phyloP scores from a whole-genome alignment of 345 rosid genomes.

The Mangifera indica region DNA sequence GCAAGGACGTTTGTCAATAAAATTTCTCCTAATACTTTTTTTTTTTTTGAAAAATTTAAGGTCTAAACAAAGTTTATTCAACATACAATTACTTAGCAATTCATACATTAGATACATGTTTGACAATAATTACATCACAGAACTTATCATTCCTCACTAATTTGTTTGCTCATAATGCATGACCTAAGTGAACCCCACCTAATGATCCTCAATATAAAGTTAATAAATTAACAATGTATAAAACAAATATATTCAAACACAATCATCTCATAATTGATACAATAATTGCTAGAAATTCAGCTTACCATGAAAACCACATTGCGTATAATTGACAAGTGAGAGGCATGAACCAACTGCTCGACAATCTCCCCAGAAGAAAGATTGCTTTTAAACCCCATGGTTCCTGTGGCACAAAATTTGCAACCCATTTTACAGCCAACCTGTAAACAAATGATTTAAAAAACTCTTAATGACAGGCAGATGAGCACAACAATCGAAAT shows the following conservation, averaged over 20 bases:
- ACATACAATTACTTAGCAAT: too few relatives aligned
- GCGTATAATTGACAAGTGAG: constrained; percentile 63
- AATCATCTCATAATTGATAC: neutral
- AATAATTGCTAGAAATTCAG: neutral
- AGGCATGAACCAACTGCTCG: constrained; percentile 95
- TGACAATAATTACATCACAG: neutral
- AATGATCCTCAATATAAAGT: neutral
- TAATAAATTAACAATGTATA: too few relatives aligned
- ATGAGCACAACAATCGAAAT: neutral
- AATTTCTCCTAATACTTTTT: neutral
- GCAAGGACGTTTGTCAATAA: neutral
- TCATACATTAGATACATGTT: neutral
- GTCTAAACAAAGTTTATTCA: too few relatives aligned
- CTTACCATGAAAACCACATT: constrained; percentile 92
- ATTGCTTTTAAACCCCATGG: constrained; percentile 90
- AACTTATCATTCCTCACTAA: neutral
- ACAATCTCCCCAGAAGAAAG: constrained; percentile 86
- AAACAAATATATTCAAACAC: neutral
- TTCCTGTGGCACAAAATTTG: constrained; percentile 97
- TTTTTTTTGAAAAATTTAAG: too few relatives aligned
- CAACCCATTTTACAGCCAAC: constrained; percentile 99
- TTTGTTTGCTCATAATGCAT: neutral
- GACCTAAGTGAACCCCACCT: neutral
- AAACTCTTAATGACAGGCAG: neutral
- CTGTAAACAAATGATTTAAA: constrained; percentile 29